Evolutionary conservation across 2,329 filamentous ascomycete species (phyloP).

Genomic region (Phialophora tarda): DNA sequence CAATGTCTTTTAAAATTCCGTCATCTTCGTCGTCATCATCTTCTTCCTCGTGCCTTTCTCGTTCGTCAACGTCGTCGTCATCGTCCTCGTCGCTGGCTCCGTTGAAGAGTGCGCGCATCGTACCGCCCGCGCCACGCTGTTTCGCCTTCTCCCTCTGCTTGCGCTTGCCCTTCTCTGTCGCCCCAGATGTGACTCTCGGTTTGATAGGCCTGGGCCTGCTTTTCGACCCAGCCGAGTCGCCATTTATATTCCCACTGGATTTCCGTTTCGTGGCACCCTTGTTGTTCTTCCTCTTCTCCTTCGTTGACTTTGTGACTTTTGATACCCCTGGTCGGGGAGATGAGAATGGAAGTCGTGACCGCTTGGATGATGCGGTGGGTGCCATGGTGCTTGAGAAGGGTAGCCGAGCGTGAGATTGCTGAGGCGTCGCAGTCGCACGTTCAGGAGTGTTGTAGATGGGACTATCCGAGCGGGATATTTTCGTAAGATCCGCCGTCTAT

Average conservation of each 20-base stretch:
- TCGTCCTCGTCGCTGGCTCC: conserved; percentile 25
- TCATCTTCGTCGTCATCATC: background rate
- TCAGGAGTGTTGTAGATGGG: background rate
- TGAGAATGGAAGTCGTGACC: conserved; percentile 50
- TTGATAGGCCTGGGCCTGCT: background rate
- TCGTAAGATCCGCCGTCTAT: background rate
- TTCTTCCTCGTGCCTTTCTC: background rate
- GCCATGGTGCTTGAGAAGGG: background rate
- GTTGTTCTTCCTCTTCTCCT: conserved; percentile 25
- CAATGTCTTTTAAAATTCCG: background rate
- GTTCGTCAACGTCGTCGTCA: conserved; percentile 12
- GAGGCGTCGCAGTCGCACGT: background rate
- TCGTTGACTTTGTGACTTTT: conserved; percentile 34
- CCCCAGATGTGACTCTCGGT: background rate
- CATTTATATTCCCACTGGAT: background rate
- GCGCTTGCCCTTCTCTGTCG: conserved; percentile 3
- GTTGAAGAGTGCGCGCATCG: conserved; percentile 24
- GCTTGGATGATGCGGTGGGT: conserved; percentile 1
- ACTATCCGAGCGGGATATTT: background rate
- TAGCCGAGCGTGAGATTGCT: background rate
- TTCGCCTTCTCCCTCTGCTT: conserved; percentile 10
- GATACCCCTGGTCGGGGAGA: conserved; percentile 46
- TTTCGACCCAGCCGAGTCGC: background rate
- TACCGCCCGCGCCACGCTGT: conserved; percentile 19
- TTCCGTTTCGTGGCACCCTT: conserved; percentile 4